Conservation (phyloP, 805 yeast species). For the Candida tibetensis region DNA sequence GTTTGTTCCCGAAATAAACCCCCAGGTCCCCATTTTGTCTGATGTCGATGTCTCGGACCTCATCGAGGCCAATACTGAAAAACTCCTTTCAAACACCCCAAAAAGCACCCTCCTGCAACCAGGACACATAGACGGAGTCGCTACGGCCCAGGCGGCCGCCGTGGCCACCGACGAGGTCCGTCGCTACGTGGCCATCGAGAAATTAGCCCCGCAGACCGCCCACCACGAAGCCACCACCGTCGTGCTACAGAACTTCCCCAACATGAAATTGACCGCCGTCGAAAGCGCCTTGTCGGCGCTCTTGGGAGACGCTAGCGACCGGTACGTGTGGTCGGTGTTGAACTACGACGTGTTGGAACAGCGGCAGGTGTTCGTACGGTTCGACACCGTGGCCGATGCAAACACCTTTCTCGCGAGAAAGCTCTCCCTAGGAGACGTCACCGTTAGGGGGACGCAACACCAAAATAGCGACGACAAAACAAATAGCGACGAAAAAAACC, state of each 20-base stretch:
- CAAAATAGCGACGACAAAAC: background rate
- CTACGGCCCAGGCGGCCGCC: constrained; percentile 2
- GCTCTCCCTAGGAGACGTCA: background rate
- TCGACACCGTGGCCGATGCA: constrained; percentile 7
- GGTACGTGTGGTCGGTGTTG: constrained; percentile 34
- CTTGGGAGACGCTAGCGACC: background rate
- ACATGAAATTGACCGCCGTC: constrained; percentile 23
- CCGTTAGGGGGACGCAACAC: background rate
- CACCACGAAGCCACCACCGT: constrained; percentile 36
- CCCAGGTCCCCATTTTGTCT: constrained; percentile 4
- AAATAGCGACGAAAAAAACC: background rate
- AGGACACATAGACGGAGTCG: constrained; percentile 5
- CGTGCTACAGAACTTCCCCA: constrained; percentile 33
- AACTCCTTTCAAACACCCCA: constrained; percentile 2
- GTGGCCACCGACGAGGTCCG: constrained; percentile 16
- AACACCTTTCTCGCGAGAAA: background rate
- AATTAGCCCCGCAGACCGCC: constrained; percentile 30
- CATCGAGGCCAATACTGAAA: constrained; percentile 8
- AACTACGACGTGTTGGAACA: constrained; percentile 31
- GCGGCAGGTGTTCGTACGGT: constrained; percentile 32
- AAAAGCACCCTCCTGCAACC: constrained; percentile 1
- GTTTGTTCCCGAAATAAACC: constrained; percentile 1
- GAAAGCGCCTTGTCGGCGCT: constrained; percentile 23
- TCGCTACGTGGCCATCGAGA: constrained; percentile 23
- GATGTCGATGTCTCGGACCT: constrained; percentile 10